Conservation (phyloP, 257 asterid genomes). For the Salvia rosmarinus region DNA sequence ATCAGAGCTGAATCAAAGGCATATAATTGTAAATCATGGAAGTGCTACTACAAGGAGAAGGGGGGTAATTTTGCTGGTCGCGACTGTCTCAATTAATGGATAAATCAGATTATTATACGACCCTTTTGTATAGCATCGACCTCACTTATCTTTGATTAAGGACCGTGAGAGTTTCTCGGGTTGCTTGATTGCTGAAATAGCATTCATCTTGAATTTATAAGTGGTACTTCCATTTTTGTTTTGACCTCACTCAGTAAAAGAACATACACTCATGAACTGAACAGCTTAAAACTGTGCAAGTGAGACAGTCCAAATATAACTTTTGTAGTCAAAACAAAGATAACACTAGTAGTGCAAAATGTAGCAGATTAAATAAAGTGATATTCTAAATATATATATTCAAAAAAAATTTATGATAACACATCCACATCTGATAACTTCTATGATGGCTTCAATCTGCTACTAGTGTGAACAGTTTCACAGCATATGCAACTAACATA, state of each 20-base stretch:
- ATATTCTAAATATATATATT: background rate
- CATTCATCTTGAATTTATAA: background rate
- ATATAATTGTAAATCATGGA: background rate
- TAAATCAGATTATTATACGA: background rate
- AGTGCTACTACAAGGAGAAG: background rate
- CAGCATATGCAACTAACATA: constrained; percentile 1
- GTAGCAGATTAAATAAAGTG: no score
- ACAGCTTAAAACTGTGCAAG: background rate
- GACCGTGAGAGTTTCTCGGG: background rate
- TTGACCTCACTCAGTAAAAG: background rate
- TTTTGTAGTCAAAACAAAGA: background rate
- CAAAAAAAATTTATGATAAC: background rate
- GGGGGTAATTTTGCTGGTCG: background rate
- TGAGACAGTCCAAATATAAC: no score
- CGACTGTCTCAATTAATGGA: background rate
- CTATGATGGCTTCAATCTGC: background rate
- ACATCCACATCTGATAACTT: background rate
- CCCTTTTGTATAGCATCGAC: background rate
- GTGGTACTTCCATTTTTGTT: background rate
- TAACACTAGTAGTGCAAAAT: background rate
- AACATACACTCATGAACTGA: background rate
- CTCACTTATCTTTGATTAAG: background rate
- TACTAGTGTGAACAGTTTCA: background rate
- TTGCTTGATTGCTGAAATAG: background rate
- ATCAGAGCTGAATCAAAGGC: constrained; percentile 18